phyloP scores from a whole-genome alignment of 2,329 filamentous ascomycete genomes.

The Phyllosticta citribraziliensis region DNA sequence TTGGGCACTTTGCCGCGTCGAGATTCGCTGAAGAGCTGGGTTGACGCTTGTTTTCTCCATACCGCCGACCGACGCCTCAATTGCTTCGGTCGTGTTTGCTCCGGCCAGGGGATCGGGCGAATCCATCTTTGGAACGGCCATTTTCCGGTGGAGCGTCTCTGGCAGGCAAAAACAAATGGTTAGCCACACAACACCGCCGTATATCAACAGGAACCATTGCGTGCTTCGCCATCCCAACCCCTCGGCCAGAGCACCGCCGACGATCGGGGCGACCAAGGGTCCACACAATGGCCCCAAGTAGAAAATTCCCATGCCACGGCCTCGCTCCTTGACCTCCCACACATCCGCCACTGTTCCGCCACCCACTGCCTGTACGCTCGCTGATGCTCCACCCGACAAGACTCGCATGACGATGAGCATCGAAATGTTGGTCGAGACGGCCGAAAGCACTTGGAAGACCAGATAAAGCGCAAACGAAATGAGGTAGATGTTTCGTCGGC shows the following conservation, averaged over 20 bases:
- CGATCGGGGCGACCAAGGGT: slow-evolving; percentile 28
- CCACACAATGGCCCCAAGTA: slow-evolving; percentile 30
- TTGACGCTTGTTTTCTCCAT: slow-evolving; percentile 5
- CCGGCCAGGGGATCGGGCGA: slow-evolving; percentile 4
- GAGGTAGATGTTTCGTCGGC: slow-evolving; percentile 28
- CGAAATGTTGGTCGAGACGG: slow-evolving; percentile 25
- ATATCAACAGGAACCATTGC: slow-evolving; percentile 30
- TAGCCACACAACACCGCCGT: slow-evolving; percentile 23
- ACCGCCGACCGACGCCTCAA: slow-evolving; percentile 1
- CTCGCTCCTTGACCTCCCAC: slow-evolving; percentile 28
- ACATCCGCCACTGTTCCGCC: slow-evolving; percentile 30
- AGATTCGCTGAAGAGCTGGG: slow-evolving; percentile 17
- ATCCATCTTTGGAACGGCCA: neutral
- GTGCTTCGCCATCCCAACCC: slow-evolving; percentile 29
- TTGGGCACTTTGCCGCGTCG: slow-evolving; percentile 26
- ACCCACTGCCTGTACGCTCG: slow-evolving; percentile 29
- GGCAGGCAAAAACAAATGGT: slow-evolving; percentile 26
- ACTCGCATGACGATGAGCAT: slow-evolving; percentile 29
- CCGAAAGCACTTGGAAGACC: slow-evolving; percentile 23
- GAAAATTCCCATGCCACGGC: slow-evolving; percentile 29
- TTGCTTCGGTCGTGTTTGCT: neutral
- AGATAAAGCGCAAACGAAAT: slow-evolving; percentile 25
- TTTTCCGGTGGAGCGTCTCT: slow-evolving; percentile 19
- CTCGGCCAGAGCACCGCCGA: slow-evolving; percentile 26
- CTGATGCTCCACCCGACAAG: slow-evolving; percentile 27